Evolutionary conservation across 768 basidiomycete genomes (phyloP), one percentile per base, ranked within the genome.

Genomic region (Lactarius sp.): DNA sequence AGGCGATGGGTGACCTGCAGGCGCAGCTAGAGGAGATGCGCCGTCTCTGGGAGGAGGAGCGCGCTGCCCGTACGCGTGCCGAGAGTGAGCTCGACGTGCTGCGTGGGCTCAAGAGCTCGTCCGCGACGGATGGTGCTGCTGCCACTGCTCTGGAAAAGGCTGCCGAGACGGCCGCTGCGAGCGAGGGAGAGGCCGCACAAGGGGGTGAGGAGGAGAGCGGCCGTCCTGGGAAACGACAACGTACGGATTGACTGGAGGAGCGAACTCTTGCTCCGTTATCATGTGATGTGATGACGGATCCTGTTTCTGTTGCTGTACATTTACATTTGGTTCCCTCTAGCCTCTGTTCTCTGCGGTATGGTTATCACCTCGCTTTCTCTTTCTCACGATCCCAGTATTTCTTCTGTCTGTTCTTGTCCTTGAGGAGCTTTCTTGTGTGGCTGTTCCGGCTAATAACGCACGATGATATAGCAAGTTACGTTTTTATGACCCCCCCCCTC

Each of bases 1-100:
- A 94, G 75, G 90, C 90, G 2, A 90, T 92, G 90, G 88, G 88
- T 6, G 90, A 92, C 69, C 75, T 91, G 61, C 90, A 92, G 73
- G 83, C 85, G 14, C 90, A 92, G 72, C 78, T 93, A 12, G 91
- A 92, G 69, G 91, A 92, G 74, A 79, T 88, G 73, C 84, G 88
- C 70, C 78, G 87, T n/a, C 68, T 86, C 71, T 91, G 89, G 86
- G 90, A 91, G 57, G 87, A 90, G 68, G 91, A 92, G 72, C 80
- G 87, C 20, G 76, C 77, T 59, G 78, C 76, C 3, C 78, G 87
- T 37, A 77, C 82, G 72, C 75, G 86, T 41, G 77, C 81, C 0
- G 87, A 90, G 74, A 75, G 74, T n/a, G 89, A 91, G 71, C 74
- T 90, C 14, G 83, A 85, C 54, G 75, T 78, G 39, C 71, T 88